Conservation (phyloP, 2,329 filamentous ascomycete species). For the Phaeosphaeriaceae sp. region DNA sequence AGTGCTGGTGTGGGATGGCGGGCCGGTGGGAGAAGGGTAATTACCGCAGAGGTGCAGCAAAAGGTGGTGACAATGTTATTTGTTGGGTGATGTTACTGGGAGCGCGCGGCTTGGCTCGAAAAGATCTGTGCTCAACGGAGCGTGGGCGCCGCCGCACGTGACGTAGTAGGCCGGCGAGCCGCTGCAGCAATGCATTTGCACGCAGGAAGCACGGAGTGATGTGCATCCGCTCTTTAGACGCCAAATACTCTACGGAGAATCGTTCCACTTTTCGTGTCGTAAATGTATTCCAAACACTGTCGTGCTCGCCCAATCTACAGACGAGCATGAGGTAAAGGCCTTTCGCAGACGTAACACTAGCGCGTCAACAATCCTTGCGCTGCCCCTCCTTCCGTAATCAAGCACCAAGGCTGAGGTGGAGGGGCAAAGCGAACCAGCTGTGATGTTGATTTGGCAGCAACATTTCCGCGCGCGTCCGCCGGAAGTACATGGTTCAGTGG, state of each 20-base stretch:
- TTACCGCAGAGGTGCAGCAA: slow-evolving; percentile 22
- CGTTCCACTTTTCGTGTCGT: not conserved
- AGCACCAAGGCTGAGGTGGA: slow-evolving; percentile 25
- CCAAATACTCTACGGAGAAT: not conserved
- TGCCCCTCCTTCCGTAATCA: slow-evolving; percentile 25
- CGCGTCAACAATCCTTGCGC: slow-evolving; percentile 16
- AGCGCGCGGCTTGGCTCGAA: slow-evolving; percentile 13
- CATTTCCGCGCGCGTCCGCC: slow-evolving; percentile 18
- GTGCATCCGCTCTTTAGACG: not conserved
- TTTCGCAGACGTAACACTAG: slow-evolving; percentile 1
- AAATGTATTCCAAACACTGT: not conserved
- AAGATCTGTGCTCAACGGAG: slow-evolving; percentile 1
- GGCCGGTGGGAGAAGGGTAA: slow-evolving; percentile 27
- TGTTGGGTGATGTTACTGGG: slow-evolving; percentile 23
- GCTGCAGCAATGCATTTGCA: not conserved
- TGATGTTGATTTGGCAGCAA: slow-evolving; percentile 2
- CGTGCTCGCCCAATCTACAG: not conserved
- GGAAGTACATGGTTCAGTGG: slow-evolving; percentile 3
- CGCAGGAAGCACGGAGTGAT: not conserved
- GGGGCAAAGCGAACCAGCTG: slow-evolving; percentile 7
- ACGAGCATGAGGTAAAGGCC: not conserved
- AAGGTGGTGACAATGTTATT: slow-evolving; percentile 17
- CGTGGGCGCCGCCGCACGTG: slow-evolving; percentile 16
- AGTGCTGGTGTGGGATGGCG: slow-evolving; percentile 28
- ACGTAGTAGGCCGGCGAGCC: slow-evolving; percentile 3